Conservation (phyloP, 2,329 filamentous ascomycete species). For the Aspergillus udagawae region DNA sequence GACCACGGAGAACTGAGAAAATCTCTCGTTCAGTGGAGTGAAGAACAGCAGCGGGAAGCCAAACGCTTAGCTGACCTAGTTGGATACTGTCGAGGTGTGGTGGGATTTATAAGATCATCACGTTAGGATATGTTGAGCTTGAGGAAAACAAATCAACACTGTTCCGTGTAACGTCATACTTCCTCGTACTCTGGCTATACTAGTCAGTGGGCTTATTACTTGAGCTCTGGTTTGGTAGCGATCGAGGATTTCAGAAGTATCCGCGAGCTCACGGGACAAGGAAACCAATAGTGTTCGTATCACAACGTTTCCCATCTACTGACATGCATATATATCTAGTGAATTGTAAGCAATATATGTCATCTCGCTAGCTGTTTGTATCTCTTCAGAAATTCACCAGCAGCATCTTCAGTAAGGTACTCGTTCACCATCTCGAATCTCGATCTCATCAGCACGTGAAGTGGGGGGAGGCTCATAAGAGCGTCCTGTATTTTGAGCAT, state of each 20-base stretch:
- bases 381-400: conserved; percentile 5
- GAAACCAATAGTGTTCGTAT: not conserved
- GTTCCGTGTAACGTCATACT: not conserved
- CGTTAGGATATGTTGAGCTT: conserved; percentile 27
- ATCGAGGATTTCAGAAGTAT: not conserved
- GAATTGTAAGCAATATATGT: not conserved
- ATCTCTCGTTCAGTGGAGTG: conserved; percentile 66
- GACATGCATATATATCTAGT: not conserved
- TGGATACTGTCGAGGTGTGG: conserved; percentile 82
- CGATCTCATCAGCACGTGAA: conserved; percentile 27
- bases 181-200: not conserved
- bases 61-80: conserved; percentile 70
- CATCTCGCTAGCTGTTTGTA: not conserved
- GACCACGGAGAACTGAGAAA: conserved; percentile 47
- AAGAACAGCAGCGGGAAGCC: conserved; percentile 67
- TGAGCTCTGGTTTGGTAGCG: not conserved
- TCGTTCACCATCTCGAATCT: conserved; percentile 16
- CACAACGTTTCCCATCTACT: not conserved
- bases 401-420: conserved; percentile 3
- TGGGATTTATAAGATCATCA: conserved; percentile 68
- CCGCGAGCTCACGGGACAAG: not conserved
- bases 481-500: conserved; percentile 11
- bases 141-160: not conserved
- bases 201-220: not conserved
- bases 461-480: conserved; percentile 26